Percentiles rank a stretch among this genome's conserved stretches.
Evolutionary conservation across 202 grass and related monocot genomes (phyloP).

Genomic region (Hordeum pubiflorum): DNA sequence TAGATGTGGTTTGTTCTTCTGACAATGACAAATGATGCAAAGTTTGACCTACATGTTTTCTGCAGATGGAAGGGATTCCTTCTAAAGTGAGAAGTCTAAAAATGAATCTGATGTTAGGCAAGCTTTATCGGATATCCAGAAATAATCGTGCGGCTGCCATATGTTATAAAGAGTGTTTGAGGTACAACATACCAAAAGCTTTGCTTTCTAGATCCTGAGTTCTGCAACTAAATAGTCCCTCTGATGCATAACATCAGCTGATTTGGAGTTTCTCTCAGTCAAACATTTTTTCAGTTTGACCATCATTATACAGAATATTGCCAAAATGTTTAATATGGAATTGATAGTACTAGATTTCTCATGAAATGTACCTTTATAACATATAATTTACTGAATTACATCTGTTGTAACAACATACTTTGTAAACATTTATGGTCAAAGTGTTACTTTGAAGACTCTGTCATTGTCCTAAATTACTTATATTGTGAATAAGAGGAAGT

Average conservation of each 20-base stretch:
- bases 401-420: not conserved
- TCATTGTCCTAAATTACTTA: not conserved
- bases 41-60: constrained; percentile 17
- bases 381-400: not conserved
- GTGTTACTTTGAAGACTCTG: not conserved
- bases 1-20: not conserved
- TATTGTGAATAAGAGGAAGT: not conserved
- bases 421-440: not conserved
- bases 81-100: constrained; percentile 69
- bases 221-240: not conserved
- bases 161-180: constrained; percentile 98
- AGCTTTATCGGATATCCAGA: constrained; percentile 74
- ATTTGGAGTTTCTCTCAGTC: not conserved
- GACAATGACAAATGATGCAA: not conserved
- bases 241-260: not conserved
- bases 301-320: not conserved
- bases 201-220: constrained; percentile 1
- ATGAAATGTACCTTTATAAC: not conserved
- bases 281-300: not conserved
- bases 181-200: constrained; percentile 38
- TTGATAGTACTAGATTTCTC: not conserved
- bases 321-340: not conserved
- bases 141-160: constrained; percentile 62
- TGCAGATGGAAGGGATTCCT: constrained; percentile 95
- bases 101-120: constrained; percentile 94